Base-by-base conservation (phyloP, 345 rosid genomes). In the Eucalyptus sp. region DNA sequence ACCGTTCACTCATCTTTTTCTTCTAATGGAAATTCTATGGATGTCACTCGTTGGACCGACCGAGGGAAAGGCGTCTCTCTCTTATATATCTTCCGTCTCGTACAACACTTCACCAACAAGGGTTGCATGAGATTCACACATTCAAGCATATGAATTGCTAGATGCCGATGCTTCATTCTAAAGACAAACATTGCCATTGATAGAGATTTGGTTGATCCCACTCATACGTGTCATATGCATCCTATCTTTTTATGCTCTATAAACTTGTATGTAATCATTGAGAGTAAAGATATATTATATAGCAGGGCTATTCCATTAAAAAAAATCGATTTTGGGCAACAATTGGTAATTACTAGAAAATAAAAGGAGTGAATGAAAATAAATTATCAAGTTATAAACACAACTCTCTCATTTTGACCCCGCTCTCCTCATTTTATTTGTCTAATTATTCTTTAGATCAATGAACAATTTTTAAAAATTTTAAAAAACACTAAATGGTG, bases 401-500 rank as follows among this genome's bases (percentile, higher is more conserved):
- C n/a, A 58, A 12, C 1, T 58, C 64, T 58, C 64, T 25, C n/a
- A 58, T 58, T 58, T 7, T 25, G 7, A 58, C 2, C 29, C 58
- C 3, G n/a, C 13, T 58, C 64, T 27, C 64, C 64, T 58, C n/a
- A 24, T 58, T 24, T 52, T 58, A 25, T 58, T 11, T 58, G n/a
- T 58, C 27, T 58, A 58, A 10, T 58, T 58, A 27, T 25, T 27
- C 64, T 25, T 25, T 58, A 58, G 64, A 58, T 12, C 64, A 58
- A 58, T 58, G n/a, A 58, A 25, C 64, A 58, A 27, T 58, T 58
- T 58, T 58, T 58, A 25, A 58, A 7, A 20, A 2, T 54, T 51
- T 0, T 10, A 15, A 50, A 56, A 24, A 56, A 9, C 22, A 24
- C 64, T 58, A 9, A 56, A 56, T 2, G 1, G 5, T 0, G 5